A percentile compares a stretch with the other conserved stretches of the same genome.
phyloP scores from a whole-genome alignment of 2,329 filamentous ascomycete genomes.

The Graphilbum ipis-grandicollis region DNA sequence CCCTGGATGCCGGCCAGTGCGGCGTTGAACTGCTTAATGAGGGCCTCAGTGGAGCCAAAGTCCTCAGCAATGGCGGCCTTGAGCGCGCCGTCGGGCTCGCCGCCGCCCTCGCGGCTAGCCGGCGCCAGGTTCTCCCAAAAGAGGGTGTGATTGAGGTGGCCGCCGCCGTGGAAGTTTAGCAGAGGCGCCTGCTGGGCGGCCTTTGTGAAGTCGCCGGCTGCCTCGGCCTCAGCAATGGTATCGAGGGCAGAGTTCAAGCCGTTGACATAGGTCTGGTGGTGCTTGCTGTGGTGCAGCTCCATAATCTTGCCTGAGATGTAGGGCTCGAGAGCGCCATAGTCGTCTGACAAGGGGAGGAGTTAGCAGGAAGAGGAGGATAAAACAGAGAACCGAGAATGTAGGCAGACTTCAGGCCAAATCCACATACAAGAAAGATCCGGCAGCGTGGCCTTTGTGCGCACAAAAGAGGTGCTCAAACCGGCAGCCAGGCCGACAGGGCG shows the following conservation, averaged over 20 bases:
- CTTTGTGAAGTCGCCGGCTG: slow-evolving; percentile 39
- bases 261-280: slow-evolving; percentile 63
- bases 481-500: slow-evolving; percentile 49
- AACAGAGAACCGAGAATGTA: neutral
- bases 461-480: slow-evolving; percentile 54
- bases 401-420: no score
- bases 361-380: neutral
- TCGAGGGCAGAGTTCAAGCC: slow-evolving; percentile 54
- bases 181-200: slow-evolving; percentile 32
- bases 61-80: slow-evolving; percentile 43
- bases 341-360: slow-evolving; percentile 38
- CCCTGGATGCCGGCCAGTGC: slow-evolving; percentile 64
- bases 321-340: slow-evolving; percentile 87
- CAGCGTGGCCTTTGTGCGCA: slow-evolving; percentile 78
- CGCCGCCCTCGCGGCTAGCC: slow-evolving; percentile 41
- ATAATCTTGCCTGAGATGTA: slow-evolving; percentile 65
- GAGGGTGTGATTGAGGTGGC: slow-evolving; percentile 82
- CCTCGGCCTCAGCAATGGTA: slow-evolving; percentile 43
- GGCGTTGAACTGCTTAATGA: slow-evolving; percentile 50
- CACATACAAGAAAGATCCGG: slow-evolving; percentile 57
- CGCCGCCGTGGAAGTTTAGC: slow-evolving; percentile 77
- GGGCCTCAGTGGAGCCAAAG: slow-evolving; percentile 48
- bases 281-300: slow-evolving; percentile 64
- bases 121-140: slow-evolving; percentile 82
- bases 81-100: slow-evolving; percentile 45